Percentiles rank a stretch among this genome's conserved stretches.
These are phyloP conservation scores for Cenchrus purpureus DNA, from an alignment of 176 grass and related monocot species.

Conservation along the genomic window DNA sequence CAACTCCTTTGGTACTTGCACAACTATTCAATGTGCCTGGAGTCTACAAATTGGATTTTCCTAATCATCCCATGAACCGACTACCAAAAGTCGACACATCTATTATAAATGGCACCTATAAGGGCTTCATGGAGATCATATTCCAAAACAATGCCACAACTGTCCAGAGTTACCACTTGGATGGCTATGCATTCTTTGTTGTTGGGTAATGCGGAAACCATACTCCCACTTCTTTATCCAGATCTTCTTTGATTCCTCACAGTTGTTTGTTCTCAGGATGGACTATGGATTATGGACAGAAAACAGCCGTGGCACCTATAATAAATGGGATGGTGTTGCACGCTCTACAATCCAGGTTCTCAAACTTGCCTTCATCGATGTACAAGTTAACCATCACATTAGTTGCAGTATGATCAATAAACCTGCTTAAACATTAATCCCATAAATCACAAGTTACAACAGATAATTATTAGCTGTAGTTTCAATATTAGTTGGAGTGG, in stretches of 20 bases:
- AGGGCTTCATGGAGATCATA: constrained; percentile 95
- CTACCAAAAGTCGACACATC: constrained; percentile 83
- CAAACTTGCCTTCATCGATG: background rate
- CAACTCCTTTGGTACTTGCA: constrained; percentile 79
- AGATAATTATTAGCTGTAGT: background rate
- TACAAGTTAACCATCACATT: background rate
- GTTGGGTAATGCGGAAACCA: constrained; percentile 65
- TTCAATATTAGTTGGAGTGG: constrained; percentile 12
- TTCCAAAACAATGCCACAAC: constrained; percentile 89
- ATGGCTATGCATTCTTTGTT: constrained; percentile 97
- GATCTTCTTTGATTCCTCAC: background rate
- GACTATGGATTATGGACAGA: constrained; percentile 93
- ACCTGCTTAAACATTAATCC: background rate
- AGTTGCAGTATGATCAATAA: background rate
- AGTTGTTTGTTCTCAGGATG: constrained; percentile 60
- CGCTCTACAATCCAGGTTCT: constrained; percentile 85
- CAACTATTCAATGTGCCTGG: constrained; percentile 79
- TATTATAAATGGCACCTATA: constrained; percentile 92
- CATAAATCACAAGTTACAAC: background rate
- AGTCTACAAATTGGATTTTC: constrained; percentile 93
- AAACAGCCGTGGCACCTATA: constrained; percentile 86
- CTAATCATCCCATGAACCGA: constrained; percentile 77
- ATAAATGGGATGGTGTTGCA: constrained; percentile 99
- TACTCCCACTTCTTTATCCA: constrained; percentile 17
- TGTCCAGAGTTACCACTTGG: constrained; percentile 89